Conservation (phyloP, 2,329 filamentous ascomycete species). For the Epichloe sibirici region DNA sequence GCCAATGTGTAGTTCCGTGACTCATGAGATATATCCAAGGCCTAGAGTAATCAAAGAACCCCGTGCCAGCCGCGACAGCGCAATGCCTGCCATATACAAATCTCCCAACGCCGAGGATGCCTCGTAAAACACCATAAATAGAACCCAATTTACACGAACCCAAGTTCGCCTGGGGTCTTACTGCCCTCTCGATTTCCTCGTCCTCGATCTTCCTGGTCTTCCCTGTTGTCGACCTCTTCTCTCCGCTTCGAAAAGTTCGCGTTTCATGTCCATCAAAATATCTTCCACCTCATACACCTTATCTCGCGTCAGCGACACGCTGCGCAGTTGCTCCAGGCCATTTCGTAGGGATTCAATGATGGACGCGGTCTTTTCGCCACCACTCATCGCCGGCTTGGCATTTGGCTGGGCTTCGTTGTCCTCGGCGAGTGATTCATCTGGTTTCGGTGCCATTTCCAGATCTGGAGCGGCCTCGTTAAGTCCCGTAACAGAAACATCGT, state of each 20-base stretch:
- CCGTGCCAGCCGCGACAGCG: neutral
- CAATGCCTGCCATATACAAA: neutral
- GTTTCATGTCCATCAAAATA: conserved; percentile 66
- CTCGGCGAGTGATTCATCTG: conserved; percentile 1
- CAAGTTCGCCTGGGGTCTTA: conserved; percentile 3
- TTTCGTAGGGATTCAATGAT: conserved; percentile 22
- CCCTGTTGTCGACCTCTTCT: conserved; percentile 31
- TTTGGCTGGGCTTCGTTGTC: conserved; percentile 3
- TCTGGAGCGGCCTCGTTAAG: neutral
- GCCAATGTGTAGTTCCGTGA: neutral
- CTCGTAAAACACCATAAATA: neutral
- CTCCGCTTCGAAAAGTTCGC: conserved; percentile 60
- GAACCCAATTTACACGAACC: neutral
- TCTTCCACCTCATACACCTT: conserved; percentile 65
- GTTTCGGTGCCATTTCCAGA: neutral
- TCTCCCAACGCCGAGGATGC: neutral
- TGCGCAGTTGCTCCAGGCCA: conserved; percentile 44
- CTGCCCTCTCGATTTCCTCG: conserved; percentile 6
- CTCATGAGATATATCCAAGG: neutral
- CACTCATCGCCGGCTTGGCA: conserved; percentile 2
- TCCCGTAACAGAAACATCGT: neutral
- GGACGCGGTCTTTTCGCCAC: conserved; percentile 9
- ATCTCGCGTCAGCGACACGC: conserved; percentile 46
- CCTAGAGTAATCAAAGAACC: neutral
- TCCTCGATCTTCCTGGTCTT: conserved; percentile 12